Percentiles rank a stretch among this genome's conserved stretches.
Conservation (phyloP, 345 rosid genomes). For the Crucihimalaya himalaica region DNA sequence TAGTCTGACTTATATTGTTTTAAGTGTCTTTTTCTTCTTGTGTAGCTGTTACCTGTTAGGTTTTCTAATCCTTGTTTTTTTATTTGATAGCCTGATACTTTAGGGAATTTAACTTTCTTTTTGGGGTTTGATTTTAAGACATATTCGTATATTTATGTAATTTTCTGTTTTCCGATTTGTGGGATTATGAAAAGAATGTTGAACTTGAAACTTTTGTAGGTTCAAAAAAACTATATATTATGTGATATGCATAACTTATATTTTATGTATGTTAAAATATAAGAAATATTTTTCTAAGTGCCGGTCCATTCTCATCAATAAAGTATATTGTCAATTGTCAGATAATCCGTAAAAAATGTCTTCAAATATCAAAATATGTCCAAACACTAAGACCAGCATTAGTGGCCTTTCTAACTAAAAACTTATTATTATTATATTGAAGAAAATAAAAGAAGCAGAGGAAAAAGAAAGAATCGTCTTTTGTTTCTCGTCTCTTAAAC, state of each 20-base stretch:
- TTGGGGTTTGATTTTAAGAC: conserved; percentile 1
- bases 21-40: conserved; percentile 11
- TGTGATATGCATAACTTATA: background rate
- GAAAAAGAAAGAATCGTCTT: no score
- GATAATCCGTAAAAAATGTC: no score
- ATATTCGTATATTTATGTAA: conserved; percentile 2
- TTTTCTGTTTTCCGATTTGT: conserved; percentile 5
- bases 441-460: no score
- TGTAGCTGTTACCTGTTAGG: conserved; percentile 29
- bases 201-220: background rate
- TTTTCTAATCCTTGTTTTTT: conserved; percentile 14
- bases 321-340: no score
- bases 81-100: background rate
- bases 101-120: background rate
- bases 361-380: no score
- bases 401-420: no score
- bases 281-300: no score
- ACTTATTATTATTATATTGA: no score
- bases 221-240: background rate
- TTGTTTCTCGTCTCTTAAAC: no score
- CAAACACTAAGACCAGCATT: no score
- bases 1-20: conserved; percentile 13
- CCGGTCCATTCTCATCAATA: no score
- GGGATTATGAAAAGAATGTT: background rate
- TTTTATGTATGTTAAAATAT: background rate